These are phyloP conservation scores for Globisporangium paddicum DNA, from an alignment of 352 stramenopile genomes.

Conservation along the genomic window DNA sequence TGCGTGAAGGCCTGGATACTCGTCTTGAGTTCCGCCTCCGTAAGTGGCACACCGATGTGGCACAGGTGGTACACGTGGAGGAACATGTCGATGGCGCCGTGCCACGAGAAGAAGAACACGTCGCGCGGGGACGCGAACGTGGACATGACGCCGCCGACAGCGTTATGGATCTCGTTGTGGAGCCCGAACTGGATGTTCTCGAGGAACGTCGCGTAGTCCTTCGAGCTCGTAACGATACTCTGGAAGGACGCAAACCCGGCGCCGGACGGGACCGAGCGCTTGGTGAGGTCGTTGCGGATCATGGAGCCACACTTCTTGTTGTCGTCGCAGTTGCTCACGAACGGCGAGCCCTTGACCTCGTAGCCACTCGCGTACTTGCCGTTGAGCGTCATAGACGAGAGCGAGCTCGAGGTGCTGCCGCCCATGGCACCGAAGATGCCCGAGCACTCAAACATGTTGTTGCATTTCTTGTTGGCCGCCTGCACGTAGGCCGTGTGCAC, in stretches of 20 bases:
- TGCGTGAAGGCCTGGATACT: conserved; percentile 32
- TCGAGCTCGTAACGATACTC: conserved; percentile 39
- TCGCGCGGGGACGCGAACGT: conserved; percentile 49
- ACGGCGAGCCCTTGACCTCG: conserved; percentile 25
- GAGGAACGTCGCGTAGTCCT: conserved; percentile 53
- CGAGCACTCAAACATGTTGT: conserved; percentile 60
- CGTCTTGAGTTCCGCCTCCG: conserved; percentile 34
- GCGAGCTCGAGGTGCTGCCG: conserved; percentile 17
- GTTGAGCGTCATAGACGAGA: conserved; percentile 22
- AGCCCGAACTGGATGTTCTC: conserved; percentile 55
- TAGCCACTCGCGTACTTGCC: conserved; percentile 30
- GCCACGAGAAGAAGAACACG: conserved; percentile 70
- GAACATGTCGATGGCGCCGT: conserved; percentile 63
- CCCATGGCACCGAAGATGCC: conserved; percentile 53
- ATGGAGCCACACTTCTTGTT: conserved; percentile 29
- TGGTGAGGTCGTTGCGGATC: conserved; percentile 39
- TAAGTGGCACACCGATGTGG: conserved; percentile 42
- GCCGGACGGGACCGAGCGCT: conserved; percentile 31
- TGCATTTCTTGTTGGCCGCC: conserved; percentile 35
- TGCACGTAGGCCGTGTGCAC: conserved; percentile 61
- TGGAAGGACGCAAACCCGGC: conserved; percentile 51
- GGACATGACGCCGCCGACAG: conserved; percentile 41
- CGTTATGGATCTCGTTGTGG: conserved; percentile 58
- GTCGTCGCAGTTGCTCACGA: conserved; percentile 37
- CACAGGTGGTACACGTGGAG: conserved; percentile 63